These are phyloP conservation scores for Pyricularia sp. DNA, from an alignment of 2,329 filamentous ascomycete species.

Conservation along the genomic window DNA sequence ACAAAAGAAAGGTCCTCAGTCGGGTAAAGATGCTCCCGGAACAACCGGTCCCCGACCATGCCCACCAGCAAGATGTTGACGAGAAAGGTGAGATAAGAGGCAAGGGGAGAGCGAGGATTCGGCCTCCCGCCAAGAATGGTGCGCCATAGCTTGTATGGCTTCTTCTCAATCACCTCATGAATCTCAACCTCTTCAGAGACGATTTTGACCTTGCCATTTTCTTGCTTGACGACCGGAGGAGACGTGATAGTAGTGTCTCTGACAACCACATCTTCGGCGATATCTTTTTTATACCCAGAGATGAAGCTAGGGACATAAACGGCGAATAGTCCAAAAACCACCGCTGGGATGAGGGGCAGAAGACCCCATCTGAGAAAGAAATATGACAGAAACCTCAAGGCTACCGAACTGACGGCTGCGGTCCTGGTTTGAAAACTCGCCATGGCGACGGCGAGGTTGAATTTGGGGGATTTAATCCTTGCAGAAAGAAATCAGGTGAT, in stretches of 20 bases:
- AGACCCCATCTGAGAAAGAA: conserved; percentile 54
- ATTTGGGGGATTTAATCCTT: neutral
- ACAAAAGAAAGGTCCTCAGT: conserved; percentile 76
- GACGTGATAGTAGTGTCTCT: conserved; percentile 30
- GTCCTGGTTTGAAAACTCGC: conserved; percentile 19
- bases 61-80: conserved; percentile 63
- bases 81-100: conserved; percentile 52
- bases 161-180: conserved; percentile 52
- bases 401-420: conserved; percentile 36
- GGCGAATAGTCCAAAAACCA: conserved; percentile 52
- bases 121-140: conserved; percentile 71
- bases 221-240: neutral
- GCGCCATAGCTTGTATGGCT: conserved; percentile 44
- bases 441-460: conserved; percentile 14
- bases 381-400: conserved; percentile 39
- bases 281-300: conserved; percentile 44
- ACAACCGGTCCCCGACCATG: conserved; percentile 69
- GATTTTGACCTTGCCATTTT: conserved; percentile 12
- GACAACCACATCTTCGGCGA: conserved; percentile 42
- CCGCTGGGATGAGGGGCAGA: conserved; percentile 13
- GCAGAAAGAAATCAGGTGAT: neutral
- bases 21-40: conserved; percentile 58
- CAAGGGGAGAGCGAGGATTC: conserved; percentile 55
- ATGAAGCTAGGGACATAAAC: conserved; percentile 59
- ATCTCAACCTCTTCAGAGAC: conserved; percentile 47